Base-by-base conservation (phyloP, 768 basidiomycete species). In the Boletus fagicola region DNA sequence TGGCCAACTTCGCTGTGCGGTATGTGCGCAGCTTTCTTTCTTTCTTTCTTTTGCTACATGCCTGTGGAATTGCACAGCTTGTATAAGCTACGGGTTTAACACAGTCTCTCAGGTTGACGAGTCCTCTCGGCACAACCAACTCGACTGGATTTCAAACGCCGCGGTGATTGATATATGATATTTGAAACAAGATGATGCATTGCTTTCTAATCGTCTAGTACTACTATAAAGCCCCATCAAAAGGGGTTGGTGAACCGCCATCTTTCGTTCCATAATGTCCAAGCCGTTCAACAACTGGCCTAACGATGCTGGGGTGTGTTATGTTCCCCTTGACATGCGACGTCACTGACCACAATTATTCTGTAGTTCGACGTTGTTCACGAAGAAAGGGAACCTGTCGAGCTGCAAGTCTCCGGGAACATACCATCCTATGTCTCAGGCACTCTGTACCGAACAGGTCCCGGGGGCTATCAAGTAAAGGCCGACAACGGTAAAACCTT, bases 361-460 rank as follows among this genome's bases (percentile, higher is more conserved):
- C 38, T 22, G 7, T 36, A 72, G 70, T 72, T 72, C 45, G 69
- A 71, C 16, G 60, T 68, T 24, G 1, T 66, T 13, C 64, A 71
- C 20, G 69, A 71, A 47, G 69, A 72, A 50, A 64, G 48, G 24
- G 63, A 62, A 30, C 66, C 69, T 1, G 56, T 72, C 22, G 70
- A 71, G 44, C 60, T 72, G 53, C 24, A 58, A 22, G 66, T 71
- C 33, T 62, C 70, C 1, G 69, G 69, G 9, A 61, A 30, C 18
- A 74, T 77, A 38, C 74, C 76, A 33, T 20, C 65, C 18, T 77
- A 74, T 54, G 68, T 75, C 40, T 68, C 65, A 3, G 77, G 76
- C 6, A 68, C 66, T 20, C 66, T 77, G 20, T 74, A 77, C 57
- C 62, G 76, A 31, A 77, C 75, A 5, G 76, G 76, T 8, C 76